Base-by-base conservation (phyloP, 768 basidiomycete genomes). In the Sarcodon aspratus region DNA sequence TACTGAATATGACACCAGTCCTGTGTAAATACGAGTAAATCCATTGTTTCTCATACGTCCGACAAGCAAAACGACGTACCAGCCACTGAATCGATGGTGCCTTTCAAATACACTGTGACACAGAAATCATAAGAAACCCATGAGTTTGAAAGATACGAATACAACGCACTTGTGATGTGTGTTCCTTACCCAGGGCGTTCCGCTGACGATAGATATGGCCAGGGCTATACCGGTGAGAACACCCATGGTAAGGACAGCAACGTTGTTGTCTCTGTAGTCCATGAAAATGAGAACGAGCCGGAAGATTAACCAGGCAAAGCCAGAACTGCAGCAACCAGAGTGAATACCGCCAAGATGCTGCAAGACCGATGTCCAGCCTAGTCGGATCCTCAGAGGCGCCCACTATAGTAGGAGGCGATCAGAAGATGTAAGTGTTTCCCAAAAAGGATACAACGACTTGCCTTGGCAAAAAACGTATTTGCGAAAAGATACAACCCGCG, bases 271-370 rank as follows among this genome's bases (percentile, higher is more conserved):
- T 48, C 55, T 54, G 55, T 65, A 64, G 51, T 66, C 56, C 36
- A 62, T 61, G 61, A 68, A 66, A 43, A 69, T 64, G 46, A 62
- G 55, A 33, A 64, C 59, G 21, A 66, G 61, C 37, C 64, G 61
- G 50, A 66, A 63, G 31, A 66, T 59, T 32, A 70, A 61, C 69
- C 69, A 69, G 27, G 50, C 52, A 31, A 62, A 58, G 18, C 66
- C 70, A 1, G 70, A 69, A 1, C 62, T 51, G 7, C 67, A 68
- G 53, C 70, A 72, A 9, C 70, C 70, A 2, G 66, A 67, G 55
- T 72, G 70, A 38, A 72, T 68, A n/a, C 70, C 70, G 13, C 70
- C 70, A 7, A 70, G 55, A 48, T 71, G 70, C 52, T 71, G 63
- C 27, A 63, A 51, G 11, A 59, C 47, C 1, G 69, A 70, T 6